A percentile compares a stretch with the other conserved stretches of the same genome.
Evolutionary conservation across 2,329 filamentous ascomycete species (phyloP).

Genomic region (Phialemonium atrogriseum): DNA sequence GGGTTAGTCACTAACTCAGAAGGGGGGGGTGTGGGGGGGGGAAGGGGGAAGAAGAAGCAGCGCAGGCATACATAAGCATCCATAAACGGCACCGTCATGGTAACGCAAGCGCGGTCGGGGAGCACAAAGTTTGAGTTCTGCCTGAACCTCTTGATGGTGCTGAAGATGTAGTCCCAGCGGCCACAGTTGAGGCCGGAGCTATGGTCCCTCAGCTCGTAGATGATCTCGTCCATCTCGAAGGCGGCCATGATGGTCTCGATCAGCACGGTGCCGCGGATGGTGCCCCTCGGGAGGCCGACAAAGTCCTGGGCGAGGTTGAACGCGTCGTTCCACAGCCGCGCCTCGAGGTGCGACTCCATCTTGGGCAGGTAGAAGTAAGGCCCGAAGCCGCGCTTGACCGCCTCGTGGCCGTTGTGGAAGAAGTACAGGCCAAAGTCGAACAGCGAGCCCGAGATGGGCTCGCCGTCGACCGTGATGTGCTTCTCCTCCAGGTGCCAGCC

Average conservation of each 20-base stretch:
- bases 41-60: neutral
- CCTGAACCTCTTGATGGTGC: constrained; percentile 98
- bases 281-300: constrained; percentile 80
- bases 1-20: too few species aligned
- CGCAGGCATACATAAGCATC: constrained; percentile 62
- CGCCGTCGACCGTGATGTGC: constrained; percentile 91
- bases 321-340: constrained; percentile 93
- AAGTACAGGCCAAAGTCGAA: constrained; percentile 99
- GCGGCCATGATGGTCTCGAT: constrained; percentile 97
- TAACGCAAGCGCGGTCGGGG: constrained; percentile 82
- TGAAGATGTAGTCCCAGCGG: constrained; percentile 99
- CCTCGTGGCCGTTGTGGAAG: constrained; percentile 93
- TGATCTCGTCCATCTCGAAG: constrained; percentile 99
- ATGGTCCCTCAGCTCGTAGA: constrained; percentile 97
- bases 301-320: constrained; percentile 96
- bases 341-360: constrained; percentile 97
- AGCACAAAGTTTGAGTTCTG: constrained; percentile 89
- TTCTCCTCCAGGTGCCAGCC: constrained; percentile 99
- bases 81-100: constrained; percentile 99
- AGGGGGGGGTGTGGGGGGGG: too few species aligned
- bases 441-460: constrained; percentile 83
- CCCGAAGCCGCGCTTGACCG: constrained; percentile 73
- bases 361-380: constrained; percentile 98
- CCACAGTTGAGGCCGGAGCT: constrained; percentile 95
- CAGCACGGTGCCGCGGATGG: constrained; percentile 87